These are phyloP conservation scores for Cercophora samala DNA, from an alignment of 495 filamentous ascomycete genomes.

Conservation along the genomic window DNA sequence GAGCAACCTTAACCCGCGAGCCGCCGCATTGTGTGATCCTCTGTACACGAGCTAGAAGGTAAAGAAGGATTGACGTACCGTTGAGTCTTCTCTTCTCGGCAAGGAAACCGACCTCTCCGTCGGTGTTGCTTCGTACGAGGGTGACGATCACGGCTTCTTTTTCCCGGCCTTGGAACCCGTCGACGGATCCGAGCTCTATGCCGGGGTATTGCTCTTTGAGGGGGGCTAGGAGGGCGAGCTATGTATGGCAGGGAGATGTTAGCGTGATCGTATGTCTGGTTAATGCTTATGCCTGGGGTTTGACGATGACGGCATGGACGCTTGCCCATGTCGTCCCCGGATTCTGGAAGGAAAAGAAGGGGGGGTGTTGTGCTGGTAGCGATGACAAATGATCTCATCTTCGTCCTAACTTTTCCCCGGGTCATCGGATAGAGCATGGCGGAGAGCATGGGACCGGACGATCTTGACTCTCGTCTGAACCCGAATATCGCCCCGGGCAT, in stretches of 20 bases:
- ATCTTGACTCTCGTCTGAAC: neutral
- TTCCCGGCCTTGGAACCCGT: constrained; percentile 95
- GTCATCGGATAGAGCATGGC: neutral
- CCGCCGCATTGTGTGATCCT: neutral
- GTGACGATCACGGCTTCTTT: constrained; percentile 94
- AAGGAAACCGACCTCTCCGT: constrained; percentile 87
- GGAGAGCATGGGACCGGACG: neutral
- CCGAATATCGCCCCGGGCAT: neutral
- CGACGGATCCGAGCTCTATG: constrained; percentile 89
- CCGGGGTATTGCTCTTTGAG: constrained; percentile 77
- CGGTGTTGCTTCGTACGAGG: constrained; percentile 82
- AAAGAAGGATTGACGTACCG: constrained; percentile 52
- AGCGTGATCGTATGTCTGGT: constrained; percentile 4
- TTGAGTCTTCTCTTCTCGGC: constrained; percentile 91
- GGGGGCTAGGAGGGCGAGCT: constrained; percentile 71
- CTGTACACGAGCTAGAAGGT: neutral
- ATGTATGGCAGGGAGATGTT: neutral
- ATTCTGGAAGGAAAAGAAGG: neutral
- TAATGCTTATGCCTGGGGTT: neutral
- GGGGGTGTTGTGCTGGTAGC: too few species aligned
- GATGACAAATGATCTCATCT: neutral
- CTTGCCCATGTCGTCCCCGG: neutral
- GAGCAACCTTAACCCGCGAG: constrained; percentile 1
- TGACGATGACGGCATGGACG: neutral
- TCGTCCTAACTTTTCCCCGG: neutral